Evolutionary conservation across 805 yeast species (phyloP).

Genomic region (Yamadazyma sp.): DNA sequence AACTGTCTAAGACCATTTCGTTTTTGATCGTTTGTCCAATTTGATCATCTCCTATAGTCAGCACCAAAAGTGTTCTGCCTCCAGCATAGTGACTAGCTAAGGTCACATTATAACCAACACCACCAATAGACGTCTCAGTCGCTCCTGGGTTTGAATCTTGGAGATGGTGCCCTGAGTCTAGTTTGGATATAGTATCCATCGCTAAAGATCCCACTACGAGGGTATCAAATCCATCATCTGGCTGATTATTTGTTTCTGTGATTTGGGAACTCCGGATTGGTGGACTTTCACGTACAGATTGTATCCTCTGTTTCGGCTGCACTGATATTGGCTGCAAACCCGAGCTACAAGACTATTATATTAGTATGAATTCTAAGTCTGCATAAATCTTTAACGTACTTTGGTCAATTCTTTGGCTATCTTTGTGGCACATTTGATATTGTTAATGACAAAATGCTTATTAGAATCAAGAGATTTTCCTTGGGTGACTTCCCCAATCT

Average conservation of each 20-base stretch:
- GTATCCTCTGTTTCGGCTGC: no score
- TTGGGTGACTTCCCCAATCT: slow-evolving; percentile 63
- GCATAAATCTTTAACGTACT: slow-evolving; percentile 7
- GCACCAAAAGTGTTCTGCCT: slow-evolving; percentile 44
- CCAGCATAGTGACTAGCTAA: slow-evolving; percentile 50
- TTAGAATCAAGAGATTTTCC: slow-evolving; percentile 73
- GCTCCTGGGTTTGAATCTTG: slow-evolving; percentile 76
- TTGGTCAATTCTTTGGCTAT: slow-evolving; percentile 58
- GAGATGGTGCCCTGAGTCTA: slow-evolving; percentile 27
- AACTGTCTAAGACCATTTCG: slow-evolving; percentile 25
- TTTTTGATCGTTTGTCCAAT: slow-evolving; percentile 40
- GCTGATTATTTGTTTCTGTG: no score
- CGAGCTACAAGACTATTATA: slow-evolving; percentile 1
- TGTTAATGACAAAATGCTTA: slow-evolving; percentile 72
- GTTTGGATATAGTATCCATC: slow-evolving; percentile 62
- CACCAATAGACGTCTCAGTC: slow-evolving; percentile 63
- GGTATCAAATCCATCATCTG: slow-evolving; percentile 28
- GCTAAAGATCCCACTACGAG: slow-evolving; percentile 76
- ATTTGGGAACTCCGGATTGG: no score
- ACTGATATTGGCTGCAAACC: neutral
- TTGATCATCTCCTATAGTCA: slow-evolving; percentile 61
- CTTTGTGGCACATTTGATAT: slow-evolving; percentile 65
- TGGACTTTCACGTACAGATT: no score
- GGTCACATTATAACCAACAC: slow-evolving; percentile 81
- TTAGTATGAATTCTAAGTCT: slow-evolving; percentile 2